Conservation (phyloP, 208 protist genomes). For the Leishmania arabica region DNA sequence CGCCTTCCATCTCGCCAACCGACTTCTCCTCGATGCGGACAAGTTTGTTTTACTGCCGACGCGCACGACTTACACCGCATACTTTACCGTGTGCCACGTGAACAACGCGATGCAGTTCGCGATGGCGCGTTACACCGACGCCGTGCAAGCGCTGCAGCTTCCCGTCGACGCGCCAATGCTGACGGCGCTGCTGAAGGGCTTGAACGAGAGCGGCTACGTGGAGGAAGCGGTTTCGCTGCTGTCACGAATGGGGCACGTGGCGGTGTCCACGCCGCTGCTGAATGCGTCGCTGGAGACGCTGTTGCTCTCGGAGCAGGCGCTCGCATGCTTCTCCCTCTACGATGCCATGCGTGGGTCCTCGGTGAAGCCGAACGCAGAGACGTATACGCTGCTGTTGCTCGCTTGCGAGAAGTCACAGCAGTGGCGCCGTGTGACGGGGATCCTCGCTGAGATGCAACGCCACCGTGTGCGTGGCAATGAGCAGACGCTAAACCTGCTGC, state of each 20-base stretch:
- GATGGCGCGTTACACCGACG: conserved; percentile 65
- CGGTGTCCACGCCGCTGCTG: conserved; percentile 68
- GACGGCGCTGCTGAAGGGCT: conserved; percentile 67
- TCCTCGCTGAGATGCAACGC: conserved; percentile 83
- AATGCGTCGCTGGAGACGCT: conserved; percentile 86
- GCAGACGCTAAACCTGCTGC: conserved; percentile 79
- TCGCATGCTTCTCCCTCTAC: conserved; percentile 75
- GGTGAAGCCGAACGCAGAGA: conserved; percentile 61
- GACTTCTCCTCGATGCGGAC: conserved; percentile 80
- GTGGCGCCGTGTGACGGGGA: conserved; percentile 58
- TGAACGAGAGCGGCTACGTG: conserved; percentile 77
- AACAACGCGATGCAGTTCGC: conserved; percentile 82
- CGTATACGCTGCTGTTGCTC: conserved; percentile 78
- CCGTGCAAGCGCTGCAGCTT: conserved; percentile 64
- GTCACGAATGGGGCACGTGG: conserved; percentile 61
- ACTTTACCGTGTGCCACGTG: conserved; percentile 71
- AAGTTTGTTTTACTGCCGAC: conserved; percentile 81
- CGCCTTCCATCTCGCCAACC: conserved; percentile 70
- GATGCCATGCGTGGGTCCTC: conserved; percentile 37
- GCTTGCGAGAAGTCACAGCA: conserved; percentile 77
- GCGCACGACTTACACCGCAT: conserved; percentile 82
- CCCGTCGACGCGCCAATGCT: conserved; percentile 75
- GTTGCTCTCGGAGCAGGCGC: conserved; percentile 65
- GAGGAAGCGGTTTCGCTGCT: conserved; percentile 84
- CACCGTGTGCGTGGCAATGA: conserved; percentile 66